Percentiles rank a stretch among this genome's conserved stretches.
phyloP scores from a whole-genome alignment of 1,139 yeast genomes.

The Tardiomyces blankii region DNA sequence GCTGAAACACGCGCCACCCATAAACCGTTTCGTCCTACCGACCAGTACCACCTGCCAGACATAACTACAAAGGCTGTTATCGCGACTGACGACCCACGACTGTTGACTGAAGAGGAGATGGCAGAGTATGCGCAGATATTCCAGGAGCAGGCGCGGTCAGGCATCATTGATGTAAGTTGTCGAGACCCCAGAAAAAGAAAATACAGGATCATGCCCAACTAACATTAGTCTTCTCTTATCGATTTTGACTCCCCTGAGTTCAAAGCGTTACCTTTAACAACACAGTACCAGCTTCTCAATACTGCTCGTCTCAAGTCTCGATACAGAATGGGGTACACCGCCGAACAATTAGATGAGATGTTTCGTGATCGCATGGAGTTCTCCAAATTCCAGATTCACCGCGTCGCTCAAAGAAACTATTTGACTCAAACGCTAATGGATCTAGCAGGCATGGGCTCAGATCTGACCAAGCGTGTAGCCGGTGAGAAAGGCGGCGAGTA shows the following conservation, averaged over 20 bases:
- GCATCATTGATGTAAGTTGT: conserved; percentile 11
- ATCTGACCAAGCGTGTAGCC: conserved; percentile 49
- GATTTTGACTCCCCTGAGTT: conserved; percentile 32
- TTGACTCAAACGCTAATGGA: conserved; percentile 82
- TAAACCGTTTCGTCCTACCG: conserved; percentile 29
- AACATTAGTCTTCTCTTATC: conserved; percentile 15
- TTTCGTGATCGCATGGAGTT: conserved; percentile 86
- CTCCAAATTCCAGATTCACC: conserved; percentile 83
- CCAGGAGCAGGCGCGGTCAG: conserved; percentile 37
- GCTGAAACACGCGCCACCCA: neutral
- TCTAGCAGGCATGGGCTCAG: conserved; percentile 73
- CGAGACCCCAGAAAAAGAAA: too few species aligned
- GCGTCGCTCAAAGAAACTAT: conserved; percentile 85
- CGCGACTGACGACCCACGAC: conserved; percentile 48
- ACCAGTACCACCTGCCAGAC: conserved; percentile 80
- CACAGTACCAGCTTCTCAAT: conserved; percentile 81
- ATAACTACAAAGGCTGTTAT: conserved; percentile 35
- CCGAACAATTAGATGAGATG: conserved; percentile 67
- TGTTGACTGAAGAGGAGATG: conserved; percentile 65
- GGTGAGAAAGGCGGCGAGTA: conserved; percentile 76
- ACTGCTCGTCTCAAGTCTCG: conserved; percentile 76
- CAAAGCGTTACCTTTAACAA: conserved; percentile 46
- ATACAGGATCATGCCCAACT: too few species aligned
- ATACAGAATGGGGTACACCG: conserved; percentile 87
- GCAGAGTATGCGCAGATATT: conserved; percentile 48